phyloP scores from a whole-genome alignment of 768 basidiomycete species.

The Psilocybe cyanescens region DNA sequence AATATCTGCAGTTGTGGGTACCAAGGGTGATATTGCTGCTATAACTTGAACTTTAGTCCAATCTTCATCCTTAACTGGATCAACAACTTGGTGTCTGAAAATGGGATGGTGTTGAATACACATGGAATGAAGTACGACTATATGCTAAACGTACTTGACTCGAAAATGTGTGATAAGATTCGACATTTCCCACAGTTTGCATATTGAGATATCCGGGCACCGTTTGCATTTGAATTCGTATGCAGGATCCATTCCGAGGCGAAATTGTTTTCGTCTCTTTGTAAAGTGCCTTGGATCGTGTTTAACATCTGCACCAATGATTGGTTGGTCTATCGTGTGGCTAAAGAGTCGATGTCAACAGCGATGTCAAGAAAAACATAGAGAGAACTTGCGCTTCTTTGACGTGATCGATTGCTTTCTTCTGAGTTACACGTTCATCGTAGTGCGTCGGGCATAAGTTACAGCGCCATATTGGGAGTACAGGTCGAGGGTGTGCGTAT shows the following conservation, averaged over 20 bases:
- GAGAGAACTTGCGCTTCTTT: slow-evolving; percentile 18
- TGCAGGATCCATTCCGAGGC: slow-evolving; percentile 22
- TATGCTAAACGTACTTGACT: slow-evolving; percentile 15
- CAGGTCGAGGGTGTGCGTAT: slow-evolving; percentile 15
- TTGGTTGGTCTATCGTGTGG: slow-evolving; percentile 18
- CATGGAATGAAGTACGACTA: background rate
- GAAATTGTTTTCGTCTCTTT: slow-evolving; percentile 20
- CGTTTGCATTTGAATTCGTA: slow-evolving; percentile 21
- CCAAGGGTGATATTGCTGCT: slow-evolving; percentile 5
- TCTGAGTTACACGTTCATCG: slow-evolving; percentile 4
- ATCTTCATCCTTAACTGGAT: slow-evolving; percentile 19
- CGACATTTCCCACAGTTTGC: slow-evolving; percentile 23
- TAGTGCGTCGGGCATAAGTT: slow-evolving; percentile 26
- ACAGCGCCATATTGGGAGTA: slow-evolving; percentile 24
- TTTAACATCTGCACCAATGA: slow-evolving; percentile 20
- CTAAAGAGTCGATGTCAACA: slow-evolving; percentile 6
- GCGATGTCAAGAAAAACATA: background rate
- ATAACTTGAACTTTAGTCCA: slow-evolving; percentile 20
- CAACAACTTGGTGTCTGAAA: slow-evolving; percentile 19
- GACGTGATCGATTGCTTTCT: slow-evolving; percentile 17
- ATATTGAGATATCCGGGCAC: slow-evolving; percentile 21
- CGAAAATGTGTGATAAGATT: slow-evolving; percentile 19
- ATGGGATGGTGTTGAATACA: background rate
- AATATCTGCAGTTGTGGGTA: background rate
- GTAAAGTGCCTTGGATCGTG: slow-evolving; percentile 13